Conservation (phyloP, 2,329 filamentous ascomycete genomes). For the Dactylellina leptospora region DNA sequence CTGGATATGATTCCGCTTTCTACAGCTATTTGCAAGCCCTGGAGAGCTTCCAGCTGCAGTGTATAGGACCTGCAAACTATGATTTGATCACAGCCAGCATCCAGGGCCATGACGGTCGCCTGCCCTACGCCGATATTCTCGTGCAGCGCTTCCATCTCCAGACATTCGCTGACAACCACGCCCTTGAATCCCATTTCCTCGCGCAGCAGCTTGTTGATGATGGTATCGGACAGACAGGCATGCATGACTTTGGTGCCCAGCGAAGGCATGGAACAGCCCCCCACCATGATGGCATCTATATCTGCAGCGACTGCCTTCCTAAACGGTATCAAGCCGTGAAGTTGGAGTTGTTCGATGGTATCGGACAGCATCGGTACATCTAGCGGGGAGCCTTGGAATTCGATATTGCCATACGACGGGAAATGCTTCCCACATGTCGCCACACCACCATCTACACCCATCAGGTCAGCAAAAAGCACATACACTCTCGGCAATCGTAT, state of each 20-base stretch:
- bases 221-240: constrained; percentile 89
- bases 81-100: constrained; percentile 95
- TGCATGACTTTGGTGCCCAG: constrained; percentile 94
- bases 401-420: constrained; percentile 92
- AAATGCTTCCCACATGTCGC: constrained; percentile 96
- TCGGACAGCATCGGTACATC: constrained; percentile 97
- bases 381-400: constrained; percentile 87
- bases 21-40: constrained; percentile 87
- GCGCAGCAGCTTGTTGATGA: constrained; percentile 75
- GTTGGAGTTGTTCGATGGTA: constrained; percentile 86
- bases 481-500: background rate
- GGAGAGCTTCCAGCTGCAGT: constrained; percentile 60
- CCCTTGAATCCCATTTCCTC: constrained; percentile 57
- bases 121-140: constrained; percentile 97
- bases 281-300: constrained; percentile 93
- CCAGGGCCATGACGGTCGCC: constrained; percentile 95
- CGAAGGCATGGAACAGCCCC: constrained; percentile 90
- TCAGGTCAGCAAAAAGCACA: constrained; percentile 20
- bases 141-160: constrained; percentile 95
- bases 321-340: constrained; percentile 92
- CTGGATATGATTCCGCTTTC: constrained; percentile 89
- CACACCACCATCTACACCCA: constrained; percentile 74
- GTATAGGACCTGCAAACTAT: constrained; percentile 70
- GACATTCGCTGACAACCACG: constrained; percentile 74
- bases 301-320: constrained; percentile 87